phyloP scores from a whole-genome alignment of 1,139 yeast species.

The Lodderomyces elongisporus region DNA sequence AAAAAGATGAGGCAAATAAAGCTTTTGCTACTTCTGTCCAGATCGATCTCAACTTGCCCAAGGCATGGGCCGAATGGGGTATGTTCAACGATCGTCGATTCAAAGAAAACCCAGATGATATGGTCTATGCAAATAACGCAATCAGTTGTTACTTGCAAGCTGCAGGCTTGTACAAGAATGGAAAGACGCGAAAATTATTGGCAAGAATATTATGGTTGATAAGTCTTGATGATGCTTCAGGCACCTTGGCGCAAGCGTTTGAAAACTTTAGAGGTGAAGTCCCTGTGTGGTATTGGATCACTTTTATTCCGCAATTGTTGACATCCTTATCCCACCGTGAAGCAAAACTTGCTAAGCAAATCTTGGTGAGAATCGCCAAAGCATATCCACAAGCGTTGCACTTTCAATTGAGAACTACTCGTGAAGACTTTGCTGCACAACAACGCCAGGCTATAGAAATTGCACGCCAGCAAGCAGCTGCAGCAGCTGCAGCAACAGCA shows the following conservation, averaged over 20 bases:
- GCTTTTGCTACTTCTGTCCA: constrained; percentile 98
- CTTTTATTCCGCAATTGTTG: constrained; percentile 89
- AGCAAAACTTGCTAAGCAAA: constrained; percentile 81
- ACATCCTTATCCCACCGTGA: constrained; percentile 88
- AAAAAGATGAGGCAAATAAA: constrained; percentile 92
- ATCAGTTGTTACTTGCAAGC: constrained; percentile 95
- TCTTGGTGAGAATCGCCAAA: constrained; percentile 88
- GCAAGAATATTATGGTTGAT: constrained; percentile 93
- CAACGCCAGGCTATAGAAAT: constrained; percentile 74
- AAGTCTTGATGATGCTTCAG: constrained; percentile 81
- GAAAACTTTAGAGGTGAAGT: constrained; percentile 92
- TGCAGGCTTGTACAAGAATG: constrained; percentile 90
- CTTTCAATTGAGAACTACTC: constrained; percentile 90
- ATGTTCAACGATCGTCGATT: constrained; percentile 85
- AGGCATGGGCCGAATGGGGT: constrained; percentile 99
- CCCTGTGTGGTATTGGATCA: constrained; percentile 99
- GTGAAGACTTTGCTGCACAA: constrained; percentile 85
- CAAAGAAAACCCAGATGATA: constrained; percentile 78
- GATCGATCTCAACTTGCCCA: constrained; percentile 85
- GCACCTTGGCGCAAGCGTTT: constrained; percentile 80
- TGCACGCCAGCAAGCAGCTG: constrained; percentile 18
- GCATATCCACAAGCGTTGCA: constrained; percentile 96
- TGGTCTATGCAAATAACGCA: constrained; percentile 88
- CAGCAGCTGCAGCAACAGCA: constrained; percentile 22
- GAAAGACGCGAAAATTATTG: constrained; percentile 80